Base-by-base conservation (phyloP, 2,329 filamentous ascomycete genomes). In the Cephalotrichum gorgonifer region DNA sequence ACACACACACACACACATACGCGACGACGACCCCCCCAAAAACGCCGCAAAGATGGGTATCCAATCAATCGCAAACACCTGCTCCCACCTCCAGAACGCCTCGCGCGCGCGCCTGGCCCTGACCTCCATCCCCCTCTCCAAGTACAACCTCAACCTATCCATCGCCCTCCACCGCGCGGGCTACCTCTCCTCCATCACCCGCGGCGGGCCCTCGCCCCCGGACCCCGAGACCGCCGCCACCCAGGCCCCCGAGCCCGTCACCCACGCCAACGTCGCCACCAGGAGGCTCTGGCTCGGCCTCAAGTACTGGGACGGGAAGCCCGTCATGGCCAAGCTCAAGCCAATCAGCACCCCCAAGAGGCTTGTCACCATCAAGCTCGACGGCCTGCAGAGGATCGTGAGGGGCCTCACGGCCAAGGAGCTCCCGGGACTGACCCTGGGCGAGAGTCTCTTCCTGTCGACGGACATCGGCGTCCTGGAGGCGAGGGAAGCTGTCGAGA, bases 41-140 rank as follows among this genome's bases (percentile, higher is more conserved):
- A 12, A 22, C 12, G 43, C 15, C 17, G 15, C 31, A 39, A 50
- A 28, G 41, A 54, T 54, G 53, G 53, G 53, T 43, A 77, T 95
- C 68, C 73, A 78, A 62, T 80, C 84, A 67, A 77, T 95, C 55
- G 76, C 81, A 58, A 73, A 91, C 72, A 81, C 90, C 69, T 94
- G 87, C 75, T 89, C 88, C 56, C 89, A 95, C 71, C 76, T 96
- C 50, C 87, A 93, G 66, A 96, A 96, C 73, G 87, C 86, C 56
- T 85, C 85, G 50, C 82, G 82, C 60, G 88, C 86, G n/a, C 82
- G 85, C 1, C 80, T 96, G 0, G 86, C 85, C 56, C 74, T 95
- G 46, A 95, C 90, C 28, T 94, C 88, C 7, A 77, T 95, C 54
- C 81, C 84, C 43, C 83, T 85, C 70, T 83, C 80, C 45, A 90